phyloP scores from a whole-genome alignment of 371 early-diverging fungal genomes.

The Rhizopus delemar region DNA sequence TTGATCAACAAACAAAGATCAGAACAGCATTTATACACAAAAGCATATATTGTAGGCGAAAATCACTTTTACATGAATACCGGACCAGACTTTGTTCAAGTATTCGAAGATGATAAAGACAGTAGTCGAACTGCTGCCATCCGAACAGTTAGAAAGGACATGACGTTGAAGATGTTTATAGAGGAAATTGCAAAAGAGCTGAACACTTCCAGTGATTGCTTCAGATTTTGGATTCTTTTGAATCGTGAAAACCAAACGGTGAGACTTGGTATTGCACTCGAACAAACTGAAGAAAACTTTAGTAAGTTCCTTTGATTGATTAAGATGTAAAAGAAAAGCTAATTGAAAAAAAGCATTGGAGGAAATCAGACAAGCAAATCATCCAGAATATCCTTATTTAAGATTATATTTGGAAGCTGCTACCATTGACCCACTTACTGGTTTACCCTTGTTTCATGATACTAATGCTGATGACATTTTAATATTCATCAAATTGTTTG shows the following conservation, averaged over 20 bases:
- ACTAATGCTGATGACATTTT: constrained; percentile 1
- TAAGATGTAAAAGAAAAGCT: not conserved
- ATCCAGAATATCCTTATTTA: constrained; percentile 6
- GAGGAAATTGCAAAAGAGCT: constrained; percentile 24
- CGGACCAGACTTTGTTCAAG: constrained; percentile 67
- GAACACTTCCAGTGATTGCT: constrained; percentile 31
- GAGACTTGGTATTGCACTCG: constrained; percentile 70
- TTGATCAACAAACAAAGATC: constrained; percentile 50
- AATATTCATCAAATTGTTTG: constrained; percentile 28
- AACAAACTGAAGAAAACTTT: constrained; percentile 10
- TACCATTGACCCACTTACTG: constrained; percentile 1
- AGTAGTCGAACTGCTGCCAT: not conserved
- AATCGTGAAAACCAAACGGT: constrained; percentile 84
- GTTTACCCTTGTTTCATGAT: not conserved
- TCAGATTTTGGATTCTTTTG: constrained; percentile 81
- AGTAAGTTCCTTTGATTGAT: constrained; percentile 6
- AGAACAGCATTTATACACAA: constrained; percentile 62
- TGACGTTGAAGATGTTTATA: constrained; percentile 14
- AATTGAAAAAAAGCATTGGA: constrained; percentile 10
- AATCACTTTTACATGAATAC: constrained; percentile 59
- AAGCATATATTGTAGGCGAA: constrained; percentile 42
- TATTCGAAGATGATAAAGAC: constrained; percentile 7
- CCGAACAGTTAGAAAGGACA: constrained; percentile 5
- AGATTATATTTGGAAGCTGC: constrained; percentile 20
- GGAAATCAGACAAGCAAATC: constrained; percentile 1